Conservation (phyloP, 2,329 filamentous ascomycete genomes). For the Ascocoryne sarcoides region DNA sequence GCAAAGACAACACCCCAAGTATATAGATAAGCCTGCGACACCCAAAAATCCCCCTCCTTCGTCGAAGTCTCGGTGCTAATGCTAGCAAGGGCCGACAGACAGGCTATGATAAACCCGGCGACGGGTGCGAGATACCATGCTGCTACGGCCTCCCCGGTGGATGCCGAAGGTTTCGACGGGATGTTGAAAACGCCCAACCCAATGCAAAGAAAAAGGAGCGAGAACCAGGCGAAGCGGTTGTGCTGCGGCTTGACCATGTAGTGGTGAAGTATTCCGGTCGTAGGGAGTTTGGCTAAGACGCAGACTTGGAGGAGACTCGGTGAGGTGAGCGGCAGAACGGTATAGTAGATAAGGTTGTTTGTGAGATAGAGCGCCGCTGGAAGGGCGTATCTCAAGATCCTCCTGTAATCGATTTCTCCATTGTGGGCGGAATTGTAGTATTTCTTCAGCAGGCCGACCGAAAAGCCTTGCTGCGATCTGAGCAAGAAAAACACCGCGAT, state of each 20-base stretch:
- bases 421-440: neutral
- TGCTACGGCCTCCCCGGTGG: neutral
- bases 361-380: conserved; percentile 16
- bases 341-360: conserved; percentile 21
- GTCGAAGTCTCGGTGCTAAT: conserved; percentile 17
- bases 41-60: conserved; percentile 19
- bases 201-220: conserved; percentile 13
- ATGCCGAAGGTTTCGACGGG: neutral
- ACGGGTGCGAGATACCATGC: conserved; percentile 16
- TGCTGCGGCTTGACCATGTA: conserved; percentile 15
- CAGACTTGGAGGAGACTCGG: conserved; percentile 19
- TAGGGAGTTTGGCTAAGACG: conserved; percentile 16
- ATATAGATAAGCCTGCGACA: conserved; percentile 15
- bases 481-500: conserved; percentile 12
- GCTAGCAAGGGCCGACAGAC: conserved; percentile 16
- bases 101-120: conserved; percentile 15
- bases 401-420: conserved; percentile 3
- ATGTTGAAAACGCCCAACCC: conserved; percentile 17
- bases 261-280: conserved; percentile 19
- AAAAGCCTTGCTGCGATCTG: conserved; percentile 3
- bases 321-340: conserved; percentile 13
- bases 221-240: conserved; percentile 14
- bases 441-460: neutral
- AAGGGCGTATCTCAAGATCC: conserved; percentile 13
- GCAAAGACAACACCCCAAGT: conserved; percentile 16